Evolutionary conservation across 2,329 filamentous ascomycete genomes (phyloP).

Genomic region (Fusarium nurragi): DNA sequence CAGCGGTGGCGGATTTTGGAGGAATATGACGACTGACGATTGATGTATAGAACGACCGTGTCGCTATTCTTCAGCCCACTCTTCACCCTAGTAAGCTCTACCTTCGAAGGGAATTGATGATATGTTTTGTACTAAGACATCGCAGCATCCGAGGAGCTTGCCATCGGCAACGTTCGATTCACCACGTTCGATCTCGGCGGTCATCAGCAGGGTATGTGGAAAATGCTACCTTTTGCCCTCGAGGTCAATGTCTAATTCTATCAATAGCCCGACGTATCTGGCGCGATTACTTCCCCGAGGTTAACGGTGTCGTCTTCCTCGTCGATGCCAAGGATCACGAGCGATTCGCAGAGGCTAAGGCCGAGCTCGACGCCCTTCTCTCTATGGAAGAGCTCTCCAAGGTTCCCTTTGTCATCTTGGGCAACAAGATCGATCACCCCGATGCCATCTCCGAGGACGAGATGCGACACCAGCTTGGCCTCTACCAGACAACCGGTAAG

Average conservation of each 20-base stretch:
- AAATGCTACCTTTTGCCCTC: not conserved
- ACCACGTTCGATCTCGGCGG: constrained; percentile 94
- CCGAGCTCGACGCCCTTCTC: constrained; percentile 93
- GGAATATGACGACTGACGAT: constrained; percentile 38
- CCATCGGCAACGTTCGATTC: constrained; percentile 92
- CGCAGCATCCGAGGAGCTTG: constrained; percentile 86
- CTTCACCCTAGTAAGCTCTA: constrained; percentile 82
- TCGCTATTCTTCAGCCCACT: constrained; percentile 89
- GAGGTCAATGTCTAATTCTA: not conserved
- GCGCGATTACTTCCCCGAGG: constrained; percentile 98
- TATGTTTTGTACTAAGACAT: constrained; percentile 26
- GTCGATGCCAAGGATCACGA: constrained; percentile 98
- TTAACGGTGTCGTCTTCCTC: constrained; percentile 96
- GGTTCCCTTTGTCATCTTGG: constrained; percentile 94
- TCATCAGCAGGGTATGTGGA: constrained; percentile 81
- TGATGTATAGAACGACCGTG: constrained; percentile 79
- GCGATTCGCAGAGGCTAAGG: constrained; percentile 93
- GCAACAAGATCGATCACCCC: constrained; percentile 99
- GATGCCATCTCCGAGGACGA: constrained; percentile 96
- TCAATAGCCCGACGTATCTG: constrained; percentile 86
- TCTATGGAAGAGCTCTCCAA: constrained; percentile 97
- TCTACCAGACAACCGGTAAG: constrained; percentile 97
- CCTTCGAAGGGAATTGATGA: not conserved
- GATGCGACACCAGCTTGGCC: constrained; percentile 86
- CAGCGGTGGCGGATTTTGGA: not conserved